Evolutionary conservation across 345 rosid species (phyloP).

Genomic region (Heritiera littoralis): DNA sequence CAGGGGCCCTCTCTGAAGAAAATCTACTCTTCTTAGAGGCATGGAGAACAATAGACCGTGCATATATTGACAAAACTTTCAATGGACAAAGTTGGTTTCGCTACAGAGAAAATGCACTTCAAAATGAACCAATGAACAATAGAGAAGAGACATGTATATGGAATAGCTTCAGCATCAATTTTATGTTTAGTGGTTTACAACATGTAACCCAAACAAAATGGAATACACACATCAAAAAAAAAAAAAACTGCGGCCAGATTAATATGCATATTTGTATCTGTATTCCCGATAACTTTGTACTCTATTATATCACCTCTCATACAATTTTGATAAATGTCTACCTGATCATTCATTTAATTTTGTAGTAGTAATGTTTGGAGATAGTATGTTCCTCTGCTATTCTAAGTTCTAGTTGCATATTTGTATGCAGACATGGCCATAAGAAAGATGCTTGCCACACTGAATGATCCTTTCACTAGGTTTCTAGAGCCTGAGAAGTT

Average conservation of each 20-base stretch:
- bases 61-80: constrained; percentile 83
- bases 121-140: constrained; percentile 82
- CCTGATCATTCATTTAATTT: background rate
- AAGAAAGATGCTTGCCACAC: constrained; percentile 86
- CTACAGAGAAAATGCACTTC: constrained; percentile 85
- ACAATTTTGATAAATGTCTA: constrained; percentile 9
- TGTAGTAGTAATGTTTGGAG: background rate
- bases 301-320: background rate
- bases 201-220: constrained; percentile 10
- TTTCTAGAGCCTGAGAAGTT: constrained; percentile 93
- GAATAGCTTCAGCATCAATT: background rate
- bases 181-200: background rate
- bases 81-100: constrained; percentile 99
- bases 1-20: constrained; percentile 83
- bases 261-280: background rate
- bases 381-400: background rate
- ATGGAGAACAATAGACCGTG: constrained; percentile 96
- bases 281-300: background rate
- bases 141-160: constrained; percentile 84
- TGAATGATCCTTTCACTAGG: constrained; percentile 92
- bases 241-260: constrained; percentile 3
- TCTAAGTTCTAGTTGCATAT: constrained; percentile 22
- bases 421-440: constrained; percentile 70
- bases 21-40: constrained; percentile 91
- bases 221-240: background rate